phyloP scores from a whole-genome alignment of 2,329 filamentous ascomycete genomes.

The Nannizzia gypsea region DNA sequence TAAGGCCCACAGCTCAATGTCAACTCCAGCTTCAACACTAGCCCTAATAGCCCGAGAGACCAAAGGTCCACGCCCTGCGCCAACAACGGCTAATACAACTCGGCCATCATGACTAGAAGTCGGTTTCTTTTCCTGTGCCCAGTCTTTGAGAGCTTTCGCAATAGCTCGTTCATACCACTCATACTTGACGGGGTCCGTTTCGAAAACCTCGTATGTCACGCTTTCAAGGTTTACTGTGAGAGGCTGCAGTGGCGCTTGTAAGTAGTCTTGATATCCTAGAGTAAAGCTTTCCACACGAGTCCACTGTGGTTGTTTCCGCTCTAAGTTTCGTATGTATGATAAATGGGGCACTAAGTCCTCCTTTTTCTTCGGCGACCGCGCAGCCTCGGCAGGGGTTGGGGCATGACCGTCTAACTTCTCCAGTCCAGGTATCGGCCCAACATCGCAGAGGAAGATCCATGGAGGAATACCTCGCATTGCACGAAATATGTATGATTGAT shows the following conservation, averaged over 20 bases:
- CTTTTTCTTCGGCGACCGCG: conserved; percentile 38
- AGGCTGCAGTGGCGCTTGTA: conserved; percentile 89
- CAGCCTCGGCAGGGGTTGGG: conserved; percentile 60
- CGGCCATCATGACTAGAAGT: conserved; percentile 58
- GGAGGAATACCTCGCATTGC: conserved; percentile 47
- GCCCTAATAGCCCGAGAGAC: conserved; percentile 79
- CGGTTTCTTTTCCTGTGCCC: conserved; percentile 59
- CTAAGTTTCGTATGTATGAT: conserved; percentile 72
- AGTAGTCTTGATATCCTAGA: conserved; percentile 75
- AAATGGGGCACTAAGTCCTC: conserved; percentile 54
- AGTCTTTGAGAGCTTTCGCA: conserved; percentile 67
- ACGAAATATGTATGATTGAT: conserved; percentile 46
- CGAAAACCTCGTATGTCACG: conserved; percentile 95
- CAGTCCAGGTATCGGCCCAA: conserved; percentile 42
- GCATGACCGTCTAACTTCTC: conserved; percentile 13
- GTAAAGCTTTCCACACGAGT: conserved; percentile 55
- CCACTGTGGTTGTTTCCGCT: conserved; percentile 62
- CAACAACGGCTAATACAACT: conserved; percentile 81
- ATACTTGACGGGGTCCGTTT: conserved; percentile 97
- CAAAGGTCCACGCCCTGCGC: conserved; percentile 82
- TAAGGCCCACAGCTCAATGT: conserved; percentile 78
- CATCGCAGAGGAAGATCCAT: conserved; percentile 49
- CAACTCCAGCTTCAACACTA: conserved; percentile 60
- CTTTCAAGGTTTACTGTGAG: conserved; percentile 94
- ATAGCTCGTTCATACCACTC: conserved; percentile 86